Evolutionary conservation across 2,329 filamentous ascomycete genomes (phyloP), one percentile per base, ranked within the genome.

Genomic region (Penicillium sp.): DNA sequence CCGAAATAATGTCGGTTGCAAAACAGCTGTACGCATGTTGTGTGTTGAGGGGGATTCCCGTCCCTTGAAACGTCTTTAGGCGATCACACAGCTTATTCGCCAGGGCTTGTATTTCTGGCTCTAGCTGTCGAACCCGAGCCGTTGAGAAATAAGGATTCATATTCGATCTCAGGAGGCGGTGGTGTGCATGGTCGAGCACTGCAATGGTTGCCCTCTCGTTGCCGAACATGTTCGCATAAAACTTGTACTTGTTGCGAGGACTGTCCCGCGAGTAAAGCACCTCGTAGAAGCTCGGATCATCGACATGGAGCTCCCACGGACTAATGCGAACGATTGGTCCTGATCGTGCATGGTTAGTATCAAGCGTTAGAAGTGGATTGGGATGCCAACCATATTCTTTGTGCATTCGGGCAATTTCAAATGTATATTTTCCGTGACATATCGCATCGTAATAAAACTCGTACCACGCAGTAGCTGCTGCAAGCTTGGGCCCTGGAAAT

Each of bases 1-100:
- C 68, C 58, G 75, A 76, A 60, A 80, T 76, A 46, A 79, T 71
- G 30, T 79, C 77, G 30, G 75, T 76, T 1, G 74, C 74, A 47
- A 74, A 67, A 20, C 74, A 75, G 21, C 69, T 72, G 50, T 74
- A 76, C 0, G 72, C 65, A 56, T 68, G 59, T 35, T 68, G 62
- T 30, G 65, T 55, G 24, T 62, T 59, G 30, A 69, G 54, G 2
- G 65, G 61, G 57, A 53, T 35, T 58, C 53, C 62, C 6, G 24
- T 57, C 42, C 21, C 54, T 16, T 16, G 60, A 35, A 62, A 65
- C 12, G 59, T 63, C 4, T 59, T 52, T 23, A 69, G 59, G 7
- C 65, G 63, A 28, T 52, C 30, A 45, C 62, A 65, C 1, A 70
- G 60, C 49, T 65, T 68, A 30, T 65, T 57, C 1, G 68, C 56